Evolutionary conservation across 768 basidiomycete genomes (phyloP), one percentile per base, ranked within the genome.

Genomic region (Lactifluus piperatus): DNA sequence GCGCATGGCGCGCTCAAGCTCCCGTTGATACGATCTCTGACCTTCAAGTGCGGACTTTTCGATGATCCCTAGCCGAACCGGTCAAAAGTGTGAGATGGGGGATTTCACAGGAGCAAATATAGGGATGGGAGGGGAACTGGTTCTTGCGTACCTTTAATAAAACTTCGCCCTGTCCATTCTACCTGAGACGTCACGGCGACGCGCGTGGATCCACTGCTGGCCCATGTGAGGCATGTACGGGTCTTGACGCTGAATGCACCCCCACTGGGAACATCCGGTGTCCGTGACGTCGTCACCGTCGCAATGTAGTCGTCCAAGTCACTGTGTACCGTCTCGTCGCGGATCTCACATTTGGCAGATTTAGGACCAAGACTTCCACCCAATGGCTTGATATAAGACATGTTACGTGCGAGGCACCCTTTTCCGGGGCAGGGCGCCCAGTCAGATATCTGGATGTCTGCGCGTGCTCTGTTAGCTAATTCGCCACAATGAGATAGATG

Each of bases 321-420:
- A 64, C 80, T 79, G 68, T 86, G 77, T 37, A 83, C 76, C 54
- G 79, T 82, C 74, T 97, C 93, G 68, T 99, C 95, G 50, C 81
- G 80, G 58, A 98, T 85, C 73, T 97, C 91, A 75, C 97, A 99
- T 70, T 94, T 95, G 16, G 94, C 93, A 71, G 91, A 89, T 69
- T 84, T 95, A 1, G 95, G 97, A 0, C 97, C 97, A 30, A 99
- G 81, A 55, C 85, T 83, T 1, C 82, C 94, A 62, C 81, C 83
- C 30, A 99, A 75, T 0, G 94, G 94, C 70, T 95, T 97, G 74
- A 97, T 94, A 72, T 98, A 99, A 27, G 91, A 91, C 84, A 94
- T 93, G 63, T 92, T 90, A 10, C 95, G 82, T 27, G 84, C 77
- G 10, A 97, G 81, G 41, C 91, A 79, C 56, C 84, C 81, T 14